A percentile compares a stretch with the other conserved stretches of the same genome.
These are phyloP conservation scores for Triglochin maritima DNA, from an alignment of 106 monocot genomes.

Conservation along the genomic window DNA sequence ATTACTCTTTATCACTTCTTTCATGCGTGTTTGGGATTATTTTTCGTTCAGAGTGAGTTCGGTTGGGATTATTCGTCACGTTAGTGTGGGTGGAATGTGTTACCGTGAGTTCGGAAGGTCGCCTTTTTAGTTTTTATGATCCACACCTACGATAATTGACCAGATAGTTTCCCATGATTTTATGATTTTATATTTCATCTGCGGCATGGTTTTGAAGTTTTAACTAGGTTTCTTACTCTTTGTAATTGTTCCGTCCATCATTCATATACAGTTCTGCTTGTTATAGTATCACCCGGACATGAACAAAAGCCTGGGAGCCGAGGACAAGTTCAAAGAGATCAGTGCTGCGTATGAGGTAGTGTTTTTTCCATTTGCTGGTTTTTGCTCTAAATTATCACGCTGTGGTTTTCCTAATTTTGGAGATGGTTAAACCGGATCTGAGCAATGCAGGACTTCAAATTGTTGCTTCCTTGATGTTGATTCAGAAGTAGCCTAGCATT, in stretches of 20 bases:
- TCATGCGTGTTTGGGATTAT: no score
- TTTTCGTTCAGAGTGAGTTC: no score
- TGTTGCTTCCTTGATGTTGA: no score
- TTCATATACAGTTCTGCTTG: conserved; percentile 12
- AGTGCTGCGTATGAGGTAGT: conserved; percentile 97
- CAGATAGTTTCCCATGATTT: not conserved
- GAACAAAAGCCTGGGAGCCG: conserved; percentile 78
- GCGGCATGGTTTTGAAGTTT: not conserved
- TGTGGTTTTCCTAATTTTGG: not conserved
- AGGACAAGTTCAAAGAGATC: conserved; percentile 98
- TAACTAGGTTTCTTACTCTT: not conserved
- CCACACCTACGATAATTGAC: no score
- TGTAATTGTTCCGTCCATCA: not conserved
- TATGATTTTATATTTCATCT: not conserved
- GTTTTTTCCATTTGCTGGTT: not conserved
- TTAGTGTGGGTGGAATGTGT: not conserved
- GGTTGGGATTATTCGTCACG: not conserved
- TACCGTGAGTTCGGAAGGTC: not conserved
- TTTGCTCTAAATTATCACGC: no score
- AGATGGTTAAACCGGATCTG: not conserved
- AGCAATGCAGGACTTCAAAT: no score
- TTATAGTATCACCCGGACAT: conserved; percentile 98
- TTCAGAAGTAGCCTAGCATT: no score
- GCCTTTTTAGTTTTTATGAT: not conserved
- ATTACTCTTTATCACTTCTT: no score